phyloP scores from a whole-genome alignment of 805 yeast species.

The Metschnikowia chrysomelidarum region DNA sequence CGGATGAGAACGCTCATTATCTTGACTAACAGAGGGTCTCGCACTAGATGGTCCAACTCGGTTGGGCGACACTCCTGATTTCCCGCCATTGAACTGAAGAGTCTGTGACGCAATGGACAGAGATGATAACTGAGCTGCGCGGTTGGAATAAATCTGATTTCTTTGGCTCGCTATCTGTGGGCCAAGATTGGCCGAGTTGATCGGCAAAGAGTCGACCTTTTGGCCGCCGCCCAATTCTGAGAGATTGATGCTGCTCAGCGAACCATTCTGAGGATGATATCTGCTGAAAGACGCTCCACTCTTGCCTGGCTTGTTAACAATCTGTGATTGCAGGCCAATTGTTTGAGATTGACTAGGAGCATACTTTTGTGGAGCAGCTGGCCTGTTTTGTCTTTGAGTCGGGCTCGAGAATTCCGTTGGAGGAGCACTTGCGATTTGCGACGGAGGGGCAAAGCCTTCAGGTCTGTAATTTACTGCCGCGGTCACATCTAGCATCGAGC shows the following conservation, averaged over 20 bases:
- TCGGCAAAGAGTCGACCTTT: conserved; percentile 1
- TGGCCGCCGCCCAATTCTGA: conserved; percentile 4
- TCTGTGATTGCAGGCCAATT: conserved; percentile 1
- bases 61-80: neutral
- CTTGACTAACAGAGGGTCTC: conserved; percentile 1
- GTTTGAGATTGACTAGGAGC: conserved; percentile 6
- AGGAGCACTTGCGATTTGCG: conserved; percentile 8
- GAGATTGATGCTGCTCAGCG: conserved; percentile 13
- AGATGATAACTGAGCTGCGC: conserved; percentile 18
- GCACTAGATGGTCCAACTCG: neutral
- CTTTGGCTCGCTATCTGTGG: conserved; percentile 1
- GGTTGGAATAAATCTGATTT: conserved; percentile 11
- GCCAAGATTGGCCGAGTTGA: neutral
- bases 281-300: conserved; percentile 6
- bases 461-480: conserved; percentile 3
- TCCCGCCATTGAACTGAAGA: neutral
- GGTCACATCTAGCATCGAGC: conserved; percentile 38
- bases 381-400: conserved; percentile 7
- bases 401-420: conserved; percentile 15
- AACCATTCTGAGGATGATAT: conserved; percentile 9
- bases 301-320: neutral
- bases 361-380: conserved; percentile 5
- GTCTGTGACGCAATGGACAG: conserved; percentile 22
- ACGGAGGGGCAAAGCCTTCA: conserved; percentile 6
- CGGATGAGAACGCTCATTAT: neutral